Evolutionary conservation across 345 rosid species (phyloP).

Genomic region (Boechera stricta): DNA sequence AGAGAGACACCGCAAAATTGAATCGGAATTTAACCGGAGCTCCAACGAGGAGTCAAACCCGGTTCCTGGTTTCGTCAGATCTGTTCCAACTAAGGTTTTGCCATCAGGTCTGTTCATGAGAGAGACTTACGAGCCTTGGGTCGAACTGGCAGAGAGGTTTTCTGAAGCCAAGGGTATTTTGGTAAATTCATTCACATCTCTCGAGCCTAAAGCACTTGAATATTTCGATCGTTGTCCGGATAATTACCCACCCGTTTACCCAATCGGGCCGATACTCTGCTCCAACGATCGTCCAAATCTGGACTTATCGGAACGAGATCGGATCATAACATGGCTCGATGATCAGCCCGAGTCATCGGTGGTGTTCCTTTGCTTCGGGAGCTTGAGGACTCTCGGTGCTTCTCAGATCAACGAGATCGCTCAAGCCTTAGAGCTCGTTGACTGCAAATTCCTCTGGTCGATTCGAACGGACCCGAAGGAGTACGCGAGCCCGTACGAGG

Average conservation of each 20-base stretch:
- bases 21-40: slow-evolving; percentile 18
- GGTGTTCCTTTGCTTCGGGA: slow-evolving; percentile 61
- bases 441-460: slow-evolving; percentile 49
- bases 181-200: slow-evolving; percentile 48
- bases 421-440: slow-evolving; percentile 44
- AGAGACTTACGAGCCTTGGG: slow-evolving; percentile 43
- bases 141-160: slow-evolving; percentile 47
- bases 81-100: slow-evolving; percentile 47
- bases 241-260: slow-evolving; percentile 47
- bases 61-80: slow-evolving; percentile 46
- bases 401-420: slow-evolving; percentile 54
- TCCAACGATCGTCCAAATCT: slow-evolving; percentile 30
- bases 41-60: slow-evolving; percentile 13
- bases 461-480: slow-evolving; percentile 28
- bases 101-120: slow-evolving; percentile 42
- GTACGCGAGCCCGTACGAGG: slow-evolving; percentile 19
- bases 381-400: slow-evolving; percentile 37
- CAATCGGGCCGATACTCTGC: slow-evolving; percentile 50
- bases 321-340: slow-evolving; percentile 55
- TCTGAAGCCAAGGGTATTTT: slow-evolving; percentile 48
- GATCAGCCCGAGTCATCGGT: slow-evolving; percentile 52
- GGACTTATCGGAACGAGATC: slow-evolving; percentile 30
- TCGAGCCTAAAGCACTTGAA: slow-evolving; percentile 46
- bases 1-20: slow-evolving; percentile 35
- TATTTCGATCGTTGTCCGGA: slow-evolving; percentile 21